phyloP scores from a whole-genome alignment of 2,329 filamentous ascomycete species.

The Penicillium crustosum region DNA sequence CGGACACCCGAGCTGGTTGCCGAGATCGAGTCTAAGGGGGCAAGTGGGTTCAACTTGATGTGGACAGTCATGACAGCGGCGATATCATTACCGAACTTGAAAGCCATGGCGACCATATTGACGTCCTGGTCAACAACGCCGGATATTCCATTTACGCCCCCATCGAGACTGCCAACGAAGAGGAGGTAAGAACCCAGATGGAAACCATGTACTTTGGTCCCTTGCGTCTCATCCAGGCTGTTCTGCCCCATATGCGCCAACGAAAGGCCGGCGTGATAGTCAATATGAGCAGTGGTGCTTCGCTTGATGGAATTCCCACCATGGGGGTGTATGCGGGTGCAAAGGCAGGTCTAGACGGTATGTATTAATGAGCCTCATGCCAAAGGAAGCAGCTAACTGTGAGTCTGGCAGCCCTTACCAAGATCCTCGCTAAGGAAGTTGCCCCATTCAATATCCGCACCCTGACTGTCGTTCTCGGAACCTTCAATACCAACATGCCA shows the following conservation, averaged over 20 bases:
- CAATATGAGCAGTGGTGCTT: conserved; percentile 28
- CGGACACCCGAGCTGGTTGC: conserved; percentile 21
- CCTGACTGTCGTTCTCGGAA: neutral
- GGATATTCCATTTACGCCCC: conserved; percentile 24
- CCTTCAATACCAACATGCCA: neutral
- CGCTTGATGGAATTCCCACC: conserved; percentile 19
- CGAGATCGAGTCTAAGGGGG: conserved; percentile 17
- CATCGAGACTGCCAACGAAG: conserved; percentile 29
- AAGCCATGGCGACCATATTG: conserved; percentile 9
- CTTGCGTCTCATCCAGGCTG: conserved; percentile 24
- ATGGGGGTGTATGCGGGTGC: conserved; percentile 30
- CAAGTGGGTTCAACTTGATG: conserved; percentile 17
- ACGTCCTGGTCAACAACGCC: conserved; percentile 24
- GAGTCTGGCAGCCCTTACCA: neutral
- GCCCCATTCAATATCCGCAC: neutral
- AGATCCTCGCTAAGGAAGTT: neutral
- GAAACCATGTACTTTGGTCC: conserved; percentile 31
- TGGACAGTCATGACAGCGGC: conserved; percentile 5
- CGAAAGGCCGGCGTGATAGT: conserved; percentile 26
- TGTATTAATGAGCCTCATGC: neutral
- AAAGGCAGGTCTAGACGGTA: conserved; percentile 33
- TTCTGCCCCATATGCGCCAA: conserved; percentile 29
- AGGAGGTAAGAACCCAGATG: conserved; percentile 23
- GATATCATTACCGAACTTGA: neutral
- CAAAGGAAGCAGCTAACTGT: neutral